Conservation (phyloP, 1,284 basidiomycete species). For the Entoloma clypeatum region DNA sequence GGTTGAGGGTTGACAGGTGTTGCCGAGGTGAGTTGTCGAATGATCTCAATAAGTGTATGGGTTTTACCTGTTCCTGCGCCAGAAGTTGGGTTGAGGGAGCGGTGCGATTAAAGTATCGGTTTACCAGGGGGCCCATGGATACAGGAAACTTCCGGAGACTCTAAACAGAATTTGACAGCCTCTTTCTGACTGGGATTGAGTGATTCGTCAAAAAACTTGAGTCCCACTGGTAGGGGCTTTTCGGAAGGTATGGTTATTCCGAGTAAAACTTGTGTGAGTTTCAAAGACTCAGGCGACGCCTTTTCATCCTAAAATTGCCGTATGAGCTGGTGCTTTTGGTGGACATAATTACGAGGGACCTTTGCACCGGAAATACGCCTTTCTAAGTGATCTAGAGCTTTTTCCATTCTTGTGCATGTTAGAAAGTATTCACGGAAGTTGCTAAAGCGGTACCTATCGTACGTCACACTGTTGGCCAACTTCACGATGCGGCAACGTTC, state of each 20-base stretch:
- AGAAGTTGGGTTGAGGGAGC: conserved; percentile 2
- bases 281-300: conserved; percentile 39
- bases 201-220: conserved; percentile 72
- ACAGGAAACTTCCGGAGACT: conserved; percentile 76
- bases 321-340: neutral
- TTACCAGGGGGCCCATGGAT: conserved; percentile 96
- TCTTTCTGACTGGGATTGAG: conserved; percentile 84
- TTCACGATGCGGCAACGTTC: conserved; percentile 83
- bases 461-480: conserved; percentile 88
- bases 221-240: conserved; percentile 31
- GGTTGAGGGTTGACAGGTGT: conserved; percentile 47
- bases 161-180: conserved; percentile 74
- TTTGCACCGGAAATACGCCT: conserved; percentile 31
- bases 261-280: conserved; percentile 63
- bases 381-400: conserved; percentile 65
- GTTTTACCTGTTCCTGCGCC: conserved; percentile 83
- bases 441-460: conserved; percentile 61
- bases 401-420: conserved; percentile 67
- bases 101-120: conserved; percentile 7
- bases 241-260: conserved; percentile 50
- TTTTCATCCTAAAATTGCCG: conserved; percentile 32
- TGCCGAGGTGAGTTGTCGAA: conserved; percentile 71
- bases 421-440: neutral
- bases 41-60: conserved; percentile 86
- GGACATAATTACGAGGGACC: conserved; percentile 8